Evolutionary conservation across 805 yeast genomes (phyloP).

Genomic region (Wickerhamiella qilinensis): DNA sequence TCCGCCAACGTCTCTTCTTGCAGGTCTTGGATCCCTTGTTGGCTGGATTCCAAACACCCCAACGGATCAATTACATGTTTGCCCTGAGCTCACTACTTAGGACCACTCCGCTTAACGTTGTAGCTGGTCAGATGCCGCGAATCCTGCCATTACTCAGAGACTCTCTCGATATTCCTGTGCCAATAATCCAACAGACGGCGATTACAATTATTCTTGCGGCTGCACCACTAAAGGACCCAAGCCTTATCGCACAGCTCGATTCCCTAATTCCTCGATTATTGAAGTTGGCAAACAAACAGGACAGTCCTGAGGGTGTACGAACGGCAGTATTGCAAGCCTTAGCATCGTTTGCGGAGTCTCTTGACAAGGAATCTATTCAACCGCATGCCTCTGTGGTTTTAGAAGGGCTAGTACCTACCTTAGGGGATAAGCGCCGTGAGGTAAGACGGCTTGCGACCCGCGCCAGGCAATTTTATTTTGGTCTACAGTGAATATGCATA

Average conservation of each 20-base stretch:
- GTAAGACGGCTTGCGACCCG: conserved; percentile 67
- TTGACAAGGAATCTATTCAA: conserved; percentile 27
- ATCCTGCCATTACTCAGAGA: conserved; percentile 61
- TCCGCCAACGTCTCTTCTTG: conserved; percentile 68
- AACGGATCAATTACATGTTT: conserved; percentile 39
- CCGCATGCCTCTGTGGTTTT: conserved; percentile 39
- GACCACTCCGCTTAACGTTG: conserved; percentile 44
- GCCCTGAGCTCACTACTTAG: conserved; percentile 54
- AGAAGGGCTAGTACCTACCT: conserved; percentile 29
- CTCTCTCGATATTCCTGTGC: conserved; percentile 34
- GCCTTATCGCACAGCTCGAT: conserved; percentile 39
- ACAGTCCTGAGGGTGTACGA: conserved; percentile 34
- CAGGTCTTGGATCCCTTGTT: conserved; percentile 41
- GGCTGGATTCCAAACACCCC: conserved; percentile 25
- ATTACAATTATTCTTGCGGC: conserved; percentile 39
- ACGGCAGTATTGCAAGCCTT: conserved; percentile 42
- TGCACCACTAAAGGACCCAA: conserved; percentile 33
- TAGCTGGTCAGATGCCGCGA: conserved; percentile 44
- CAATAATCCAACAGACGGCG: conserved; percentile 42
- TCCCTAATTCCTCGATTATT: conserved; percentile 42
- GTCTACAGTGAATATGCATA: conserved; percentile 19
- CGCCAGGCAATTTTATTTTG: conserved; percentile 63
- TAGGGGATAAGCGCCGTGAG: conserved; percentile 60
- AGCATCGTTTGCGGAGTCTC: conserved; percentile 27
- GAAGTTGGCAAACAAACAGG: conserved; percentile 13